Percentiles rank a stretch among this genome's conserved stretches.
Evolutionary conservation across 805 yeast genomes (phyloP).

Genomic region (Isabelozyma gotoi): DNA sequence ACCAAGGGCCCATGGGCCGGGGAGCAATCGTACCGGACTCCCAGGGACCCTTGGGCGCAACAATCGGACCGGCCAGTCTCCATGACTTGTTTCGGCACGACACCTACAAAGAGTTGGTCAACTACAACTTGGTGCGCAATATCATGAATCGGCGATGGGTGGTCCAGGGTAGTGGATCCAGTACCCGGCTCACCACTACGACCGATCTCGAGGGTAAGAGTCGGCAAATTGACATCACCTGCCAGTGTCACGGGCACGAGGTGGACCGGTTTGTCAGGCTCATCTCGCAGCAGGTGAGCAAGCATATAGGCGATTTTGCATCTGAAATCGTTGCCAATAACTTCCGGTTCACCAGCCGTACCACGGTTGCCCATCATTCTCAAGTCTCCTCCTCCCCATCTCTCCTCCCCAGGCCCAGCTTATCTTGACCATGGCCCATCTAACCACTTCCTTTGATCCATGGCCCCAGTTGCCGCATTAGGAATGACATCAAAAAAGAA

Average conservation of each 20-base stretch:
- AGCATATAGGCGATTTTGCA: neutral
- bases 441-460: constrained; percentile 2
- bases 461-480: neutral
- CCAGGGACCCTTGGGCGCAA: too few relatives aligned
- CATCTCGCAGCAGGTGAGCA: neutral
- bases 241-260: constrained; percentile 9
- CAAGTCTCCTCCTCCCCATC: neutral
- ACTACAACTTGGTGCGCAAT: constrained; percentile 8
- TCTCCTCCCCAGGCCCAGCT: neutral
- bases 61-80: neutral
- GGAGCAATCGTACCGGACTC: neutral
- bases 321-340: neutral
- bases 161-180: neutral
- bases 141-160: neutral
- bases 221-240: constrained; percentile 6
- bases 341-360: neutral
- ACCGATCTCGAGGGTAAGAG: neutral
- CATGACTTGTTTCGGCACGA: constrained; percentile 10
- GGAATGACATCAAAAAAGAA: neutral
- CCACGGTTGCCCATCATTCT: too few relatives aligned
- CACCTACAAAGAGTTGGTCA: constrained; percentile 10
- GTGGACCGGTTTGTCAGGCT: constrained; percentile 1
- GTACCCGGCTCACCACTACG: neutral
- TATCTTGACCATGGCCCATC: neutral
- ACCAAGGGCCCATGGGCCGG: neutral